phyloP scores from a whole-genome alignment of 169 alveolate species.

The Cyclospora cayetanensis region DNA sequence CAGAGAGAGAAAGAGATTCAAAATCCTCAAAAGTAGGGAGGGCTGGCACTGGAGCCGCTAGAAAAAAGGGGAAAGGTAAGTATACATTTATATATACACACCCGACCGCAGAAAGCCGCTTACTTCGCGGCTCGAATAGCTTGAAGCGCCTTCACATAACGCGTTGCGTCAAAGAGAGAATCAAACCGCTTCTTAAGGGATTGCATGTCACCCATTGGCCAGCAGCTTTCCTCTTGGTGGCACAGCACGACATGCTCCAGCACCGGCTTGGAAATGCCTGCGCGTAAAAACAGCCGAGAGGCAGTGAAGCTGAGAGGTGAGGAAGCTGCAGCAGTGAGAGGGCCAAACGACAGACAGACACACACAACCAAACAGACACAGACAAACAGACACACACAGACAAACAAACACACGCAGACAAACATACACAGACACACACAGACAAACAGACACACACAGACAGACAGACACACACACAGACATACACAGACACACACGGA shows the following conservation, averaged over 20 bases:
- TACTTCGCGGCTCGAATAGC: neutral
- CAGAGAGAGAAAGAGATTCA: neutral
- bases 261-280: neutral
- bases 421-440: neutral
- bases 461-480: no score
- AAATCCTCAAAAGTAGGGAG: neutral
- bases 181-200: constrained; percentile 96
- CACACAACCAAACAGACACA: neutral
- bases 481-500: no score
- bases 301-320: no score
- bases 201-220: constrained; percentile 91
- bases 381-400: neutral
- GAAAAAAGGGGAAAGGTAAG: neutral
- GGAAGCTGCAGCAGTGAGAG: no score
- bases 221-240: constrained; percentile 97
- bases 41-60: neutral
- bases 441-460: neutral
- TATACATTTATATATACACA: neutral
- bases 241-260: constrained; percentile 94
- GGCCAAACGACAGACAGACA: no score
- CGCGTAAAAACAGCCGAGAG: no score
- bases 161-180: constrained; percentile 95
- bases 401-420: neutral
- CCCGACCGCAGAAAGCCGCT: neutral
- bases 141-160: constrained; percentile 87